Conservation (phyloP, 768 basidiomycete species). For the Brasilioporus rufonigricans region DNA sequence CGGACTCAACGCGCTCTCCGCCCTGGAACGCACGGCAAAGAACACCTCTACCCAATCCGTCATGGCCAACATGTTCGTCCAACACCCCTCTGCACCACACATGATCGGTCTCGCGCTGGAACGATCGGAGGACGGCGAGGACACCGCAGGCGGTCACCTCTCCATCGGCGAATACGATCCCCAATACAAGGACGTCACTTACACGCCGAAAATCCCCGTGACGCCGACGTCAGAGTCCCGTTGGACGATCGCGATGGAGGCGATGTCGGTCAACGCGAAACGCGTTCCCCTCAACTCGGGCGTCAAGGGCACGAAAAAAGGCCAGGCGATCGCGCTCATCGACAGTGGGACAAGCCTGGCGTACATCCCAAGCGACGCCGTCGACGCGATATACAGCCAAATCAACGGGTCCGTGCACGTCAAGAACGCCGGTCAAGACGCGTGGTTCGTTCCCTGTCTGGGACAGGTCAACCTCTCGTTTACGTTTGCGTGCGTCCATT, state of each 20-base stretch:
- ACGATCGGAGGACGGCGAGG: conserved; percentile 38
- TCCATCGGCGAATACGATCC: conserved; percentile 43
- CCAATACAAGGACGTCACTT: conserved; percentile 29
- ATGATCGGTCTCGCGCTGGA: conserved; percentile 44
- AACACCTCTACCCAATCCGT: conserved; percentile 26
- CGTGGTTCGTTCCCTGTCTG: conserved; percentile 39
- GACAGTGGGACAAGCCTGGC: conserved; percentile 45
- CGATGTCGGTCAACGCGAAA: conserved; percentile 35
- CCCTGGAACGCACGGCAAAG: conserved; percentile 18
- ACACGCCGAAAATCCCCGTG: conserved; percentile 33
- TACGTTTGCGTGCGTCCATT: conserved; percentile 11
- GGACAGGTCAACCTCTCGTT: conserved; percentile 30
- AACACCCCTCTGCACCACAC: conserved; percentile 34
- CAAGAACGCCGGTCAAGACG: conserved; percentile 24
- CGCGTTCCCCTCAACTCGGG: conserved; percentile 28
- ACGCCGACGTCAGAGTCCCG: conserved; percentile 34
- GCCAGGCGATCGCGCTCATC: conserved; percentile 36
- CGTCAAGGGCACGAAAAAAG: conserved; percentile 30
- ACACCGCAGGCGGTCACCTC: conserved; percentile 41
- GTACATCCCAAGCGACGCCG: conserved; percentile 33
- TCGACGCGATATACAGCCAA: conserved; percentile 39
- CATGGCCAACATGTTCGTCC: conserved; percentile 40
- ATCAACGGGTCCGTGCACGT: conserved; percentile 37
- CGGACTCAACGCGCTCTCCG: conserved; percentile 26
- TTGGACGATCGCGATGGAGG: conserved; percentile 44